These are phyloP conservation scores for Lyophyllum decastes DNA, from an alignment of 768 basidiomycete species.

Conservation along the genomic window DNA sequence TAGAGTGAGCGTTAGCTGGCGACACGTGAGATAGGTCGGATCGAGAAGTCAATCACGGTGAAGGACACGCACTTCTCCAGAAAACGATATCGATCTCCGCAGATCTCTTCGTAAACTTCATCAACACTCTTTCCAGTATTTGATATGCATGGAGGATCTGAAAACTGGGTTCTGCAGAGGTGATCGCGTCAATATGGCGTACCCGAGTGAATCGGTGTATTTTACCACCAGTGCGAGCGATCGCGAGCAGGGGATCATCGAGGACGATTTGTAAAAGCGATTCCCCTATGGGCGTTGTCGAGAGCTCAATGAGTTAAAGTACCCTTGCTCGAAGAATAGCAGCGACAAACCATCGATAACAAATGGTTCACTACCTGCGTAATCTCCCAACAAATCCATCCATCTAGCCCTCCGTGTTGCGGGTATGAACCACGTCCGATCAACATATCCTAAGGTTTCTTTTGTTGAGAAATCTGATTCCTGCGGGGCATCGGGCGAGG, in stretches of 20 bases:
- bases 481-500: not conserved
- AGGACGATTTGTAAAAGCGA: conserved; percentile 60
- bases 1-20: conserved; percentile 46
- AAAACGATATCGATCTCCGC: conserved; percentile 67
- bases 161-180: conserved; percentile 48
- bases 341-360: conserved; percentile 54
- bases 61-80: conserved; percentile 46
- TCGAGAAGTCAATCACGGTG: not conserved
- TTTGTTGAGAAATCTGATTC: not conserved
- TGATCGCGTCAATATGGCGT: not conserved
- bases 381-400: conserved; percentile 75
- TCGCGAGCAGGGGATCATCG: conserved; percentile 59
- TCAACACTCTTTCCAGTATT: conserved; percentile 51
- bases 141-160: conserved; percentile 66
- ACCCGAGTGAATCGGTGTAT: not conserved
- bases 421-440: conserved; percentile 17
- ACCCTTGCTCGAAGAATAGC: not conserved
- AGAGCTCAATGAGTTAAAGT: too few relatives aligned
- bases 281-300: conserved; percentile 44
- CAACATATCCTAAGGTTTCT: conserved; percentile 13
- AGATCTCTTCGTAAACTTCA: conserved; percentile 47
- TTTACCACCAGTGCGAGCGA: conserved; percentile 50
- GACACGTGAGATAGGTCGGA: not conserved
- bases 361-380: conserved; percentile 67
- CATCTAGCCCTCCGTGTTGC: conserved; percentile 26